Percentiles rank a stretch among this genome's conserved stretches.
Conservation (phyloP, 331 rosid genomes). For the Saraca asoca region DNA sequence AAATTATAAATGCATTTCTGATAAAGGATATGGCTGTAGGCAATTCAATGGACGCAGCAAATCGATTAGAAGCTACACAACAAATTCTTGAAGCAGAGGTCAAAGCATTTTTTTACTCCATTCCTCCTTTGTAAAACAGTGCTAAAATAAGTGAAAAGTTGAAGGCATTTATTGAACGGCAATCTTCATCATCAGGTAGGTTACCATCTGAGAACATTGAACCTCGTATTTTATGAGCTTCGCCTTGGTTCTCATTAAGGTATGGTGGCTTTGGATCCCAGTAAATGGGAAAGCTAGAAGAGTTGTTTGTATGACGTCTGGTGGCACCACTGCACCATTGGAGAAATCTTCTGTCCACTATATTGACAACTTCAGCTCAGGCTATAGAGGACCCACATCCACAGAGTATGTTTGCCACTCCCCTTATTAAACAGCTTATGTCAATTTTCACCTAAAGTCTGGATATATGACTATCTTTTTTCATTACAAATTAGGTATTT, state of each 20-base stretch:
- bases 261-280: constrained; percentile 29
- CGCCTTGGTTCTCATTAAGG: not conserved
- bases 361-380: constrained; percentile 96
- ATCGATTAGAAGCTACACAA: constrained; percentile 37
- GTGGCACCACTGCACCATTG: constrained; percentile 97
- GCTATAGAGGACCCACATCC: constrained; percentile 94
- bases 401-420: constrained; percentile 64
- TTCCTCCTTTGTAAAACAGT: constrained; percentile 67
- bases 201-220: constrained; percentile 8
- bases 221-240: constrained; percentile 13
- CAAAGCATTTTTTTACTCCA: constrained; percentile 73
- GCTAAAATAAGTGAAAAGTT: constrained; percentile 50
- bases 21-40: constrained; percentile 38
- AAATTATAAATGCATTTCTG: constrained; percentile 9
- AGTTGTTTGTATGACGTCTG: constrained; percentile 87
- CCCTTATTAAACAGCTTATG: constrained; percentile 1
- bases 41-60: constrained; percentile 52
- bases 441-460: constrained; percentile 11
- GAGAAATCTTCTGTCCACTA: constrained; percentile 88
- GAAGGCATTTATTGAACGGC: constrained; percentile 53
- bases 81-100: constrained; percentile 52
- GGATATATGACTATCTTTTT: constrained; percentile 24
- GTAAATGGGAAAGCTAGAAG: constrained; percentile 53
- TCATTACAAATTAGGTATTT: constrained; percentile 54
- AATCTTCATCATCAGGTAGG: constrained; percentile 50